A percentile compares a stretch with the other conserved stretches of the same genome.
These are phyloP conservation scores for Ascochyta fabae DNA, from an alignment of 2,329 filamentous ascomycete genomes.

Conservation along the genomic window DNA sequence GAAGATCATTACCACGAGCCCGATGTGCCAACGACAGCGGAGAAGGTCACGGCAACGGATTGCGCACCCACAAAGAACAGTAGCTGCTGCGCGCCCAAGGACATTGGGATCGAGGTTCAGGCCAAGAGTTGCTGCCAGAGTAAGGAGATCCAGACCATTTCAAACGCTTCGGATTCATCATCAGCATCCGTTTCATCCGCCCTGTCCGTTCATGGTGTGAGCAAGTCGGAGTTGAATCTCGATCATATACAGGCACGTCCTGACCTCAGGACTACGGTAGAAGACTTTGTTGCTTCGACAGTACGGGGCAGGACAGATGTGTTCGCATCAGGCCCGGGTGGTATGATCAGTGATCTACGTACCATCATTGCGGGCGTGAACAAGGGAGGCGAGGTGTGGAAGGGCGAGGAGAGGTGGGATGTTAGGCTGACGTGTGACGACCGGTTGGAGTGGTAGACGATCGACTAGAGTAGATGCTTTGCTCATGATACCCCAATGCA, in stretches of 20 bases:
- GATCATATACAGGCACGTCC: constrained; percentile 37
- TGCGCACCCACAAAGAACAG: constrained; percentile 3
- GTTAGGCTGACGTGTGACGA: constrained; percentile 43
- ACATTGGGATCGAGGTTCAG: constrained; percentile 1
- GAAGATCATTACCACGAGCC: constrained; percentile 28
- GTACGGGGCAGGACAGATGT: constrained; percentile 38
- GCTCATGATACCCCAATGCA: constrained; percentile 32
- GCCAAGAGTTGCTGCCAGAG: constrained; percentile 15
- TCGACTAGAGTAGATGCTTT: constrained; percentile 2
- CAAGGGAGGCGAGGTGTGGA: constrained; percentile 43
- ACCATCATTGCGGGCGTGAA: constrained; percentile 40
- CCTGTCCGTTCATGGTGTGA: constrained; percentile 36
- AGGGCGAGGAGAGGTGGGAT: constrained; percentile 39
- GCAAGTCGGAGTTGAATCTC: constrained; percentile 35
- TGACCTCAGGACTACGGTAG: constrained; percentile 26
- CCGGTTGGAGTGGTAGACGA: constrained; percentile 40
- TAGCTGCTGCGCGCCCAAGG: constrained; percentile 5
- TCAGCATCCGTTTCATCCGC: constrained; percentile 32
- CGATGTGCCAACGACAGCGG: constrained; percentile 21
- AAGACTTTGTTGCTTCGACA: constrained; percentile 33
- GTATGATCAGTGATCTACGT: constrained; percentile 44
- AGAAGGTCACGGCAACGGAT: constrained; percentile 28
- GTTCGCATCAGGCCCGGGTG: constrained; percentile 41
- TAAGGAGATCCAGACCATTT: constrained; percentile 33
- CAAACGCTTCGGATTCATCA: constrained; percentile 21